phyloP scores from a whole-genome alignment of 192 early-diverging fungal species.

The Chytriomyces hyalinus region DNA sequence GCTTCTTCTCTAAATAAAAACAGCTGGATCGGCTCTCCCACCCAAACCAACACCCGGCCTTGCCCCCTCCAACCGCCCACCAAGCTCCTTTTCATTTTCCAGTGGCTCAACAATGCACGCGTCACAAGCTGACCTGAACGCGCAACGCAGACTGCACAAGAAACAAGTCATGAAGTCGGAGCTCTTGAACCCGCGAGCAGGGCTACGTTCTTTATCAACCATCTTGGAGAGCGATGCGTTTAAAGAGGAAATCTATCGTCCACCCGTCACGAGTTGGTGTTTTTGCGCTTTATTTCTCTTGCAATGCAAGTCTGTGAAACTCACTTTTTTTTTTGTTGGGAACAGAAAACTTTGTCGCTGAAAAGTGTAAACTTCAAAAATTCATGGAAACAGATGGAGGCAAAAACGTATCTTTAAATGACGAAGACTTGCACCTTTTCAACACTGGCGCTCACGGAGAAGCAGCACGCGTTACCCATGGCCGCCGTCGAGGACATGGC shows the following conservation, averaged over 20 bases:
- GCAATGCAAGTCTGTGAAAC: background rate
- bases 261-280: slow-evolving; percentile 28
- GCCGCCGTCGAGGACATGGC: background rate
- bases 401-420: background rate
- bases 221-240: slow-evolving; percentile 46
- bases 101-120: background rate
- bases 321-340: background rate
- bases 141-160: slow-evolving; percentile 22
- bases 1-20: background rate
- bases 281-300: background rate
- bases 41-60: slow-evolving; percentile 29
- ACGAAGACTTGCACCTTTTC: slow-evolving; percentile 12
- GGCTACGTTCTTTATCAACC: slow-evolving; percentile 37
- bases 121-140: slow-evolving; percentile 11
- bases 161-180: slow-evolving; percentile 27
- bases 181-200: background rate
- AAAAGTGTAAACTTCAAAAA: slow-evolving; percentile 41
- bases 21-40: slow-evolving; percentile 34
- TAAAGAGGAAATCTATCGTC: slow-evolving; percentile 45
- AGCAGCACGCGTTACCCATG: slow-evolving; percentile 11
- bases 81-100: background rate
- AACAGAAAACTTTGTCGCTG: slow-evolving; percentile 38
- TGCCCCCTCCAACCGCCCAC: slow-evolving; percentile 6
- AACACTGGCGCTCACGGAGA: background rate
- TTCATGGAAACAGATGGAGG: slow-evolving; percentile 37